Evolutionary conservation across 257 asterid genomes (phyloP).

Genomic region (Pogostemon cablin): DNA sequence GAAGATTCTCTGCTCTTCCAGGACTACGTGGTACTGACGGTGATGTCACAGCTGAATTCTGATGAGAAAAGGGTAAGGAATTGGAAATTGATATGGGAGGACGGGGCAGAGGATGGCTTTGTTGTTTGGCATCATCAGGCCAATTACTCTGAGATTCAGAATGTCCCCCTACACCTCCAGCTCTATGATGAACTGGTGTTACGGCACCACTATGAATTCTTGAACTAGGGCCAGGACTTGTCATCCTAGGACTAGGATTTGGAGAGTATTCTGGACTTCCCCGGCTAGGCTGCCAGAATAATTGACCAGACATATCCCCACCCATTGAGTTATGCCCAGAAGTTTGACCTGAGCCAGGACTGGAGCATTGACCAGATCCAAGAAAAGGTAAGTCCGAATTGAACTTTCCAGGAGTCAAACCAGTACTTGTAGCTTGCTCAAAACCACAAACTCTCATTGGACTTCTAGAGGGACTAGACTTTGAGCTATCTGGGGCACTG

Average conservation of each 20-base stretch:
- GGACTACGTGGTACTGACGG: constrained; percentile 98
- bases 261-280: constrained; percentile 97
- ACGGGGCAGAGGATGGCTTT: constrained; percentile 94
- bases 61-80: constrained; percentile 73
- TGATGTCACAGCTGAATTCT: constrained; percentile 86
- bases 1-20: constrained; percentile 81
- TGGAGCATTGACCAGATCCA: constrained; percentile 98
- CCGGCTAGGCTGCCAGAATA: constrained; percentile 90
- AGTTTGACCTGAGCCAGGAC: constrained; percentile 98
- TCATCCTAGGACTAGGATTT: constrained; percentile 92
- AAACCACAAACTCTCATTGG: constrained; percentile 73
- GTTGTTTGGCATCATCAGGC: constrained; percentile 84
- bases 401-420: constrained; percentile 62
- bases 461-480: constrained; percentile 96
- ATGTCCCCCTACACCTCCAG: constrained; percentile 61
- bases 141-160: constrained; percentile 66
- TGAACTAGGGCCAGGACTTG: constrained; percentile 95
- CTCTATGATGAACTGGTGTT: constrained; percentile 94
- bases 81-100: constrained; percentile 73
- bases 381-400: constrained; percentile 68
- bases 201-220: constrained; percentile 97
- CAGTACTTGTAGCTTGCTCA: constrained; percentile 65
- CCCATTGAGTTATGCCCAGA: constrained; percentile 99
- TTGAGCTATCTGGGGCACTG: constrained; percentile 95
- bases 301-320: constrained; percentile 85